Conservation (phyloP, 2,329 filamentous ascomycete genomes). For the Myriosclerotinia scirpicola region DNA sequence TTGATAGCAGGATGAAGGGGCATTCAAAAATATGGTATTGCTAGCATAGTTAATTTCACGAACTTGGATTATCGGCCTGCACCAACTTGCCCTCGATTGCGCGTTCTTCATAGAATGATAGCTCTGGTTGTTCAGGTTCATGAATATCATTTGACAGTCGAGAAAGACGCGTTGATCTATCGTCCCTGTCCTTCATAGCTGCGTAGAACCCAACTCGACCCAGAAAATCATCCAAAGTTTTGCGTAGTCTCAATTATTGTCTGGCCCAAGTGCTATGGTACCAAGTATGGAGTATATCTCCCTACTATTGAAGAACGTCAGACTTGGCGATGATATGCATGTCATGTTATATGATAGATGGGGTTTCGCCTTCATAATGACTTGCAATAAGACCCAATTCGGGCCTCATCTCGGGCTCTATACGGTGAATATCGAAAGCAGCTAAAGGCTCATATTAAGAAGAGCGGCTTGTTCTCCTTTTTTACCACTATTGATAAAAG, state of each 20-base stretch:
- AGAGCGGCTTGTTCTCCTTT: not conserved
- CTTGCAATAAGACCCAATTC: not conserved
- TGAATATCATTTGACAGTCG: conserved; percentile 8
- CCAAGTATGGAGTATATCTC: no score
- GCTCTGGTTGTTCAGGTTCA: not conserved
- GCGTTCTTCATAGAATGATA: not conserved
- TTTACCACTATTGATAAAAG: not conserved
- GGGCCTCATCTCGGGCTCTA: not conserved
- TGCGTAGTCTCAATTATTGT: not conserved
- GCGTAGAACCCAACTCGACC: not conserved
- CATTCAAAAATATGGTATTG: not conserved
- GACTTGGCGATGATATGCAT: conserved; percentile 10
- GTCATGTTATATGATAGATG: not conserved
- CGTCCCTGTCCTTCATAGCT: conserved; percentile 1
- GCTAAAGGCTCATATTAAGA: not conserved
- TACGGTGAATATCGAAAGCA: not conserved
- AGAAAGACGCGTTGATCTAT: not conserved
- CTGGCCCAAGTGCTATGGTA: conserved; percentile 1
- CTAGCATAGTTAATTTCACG: not conserved
- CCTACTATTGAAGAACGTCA: conserved; percentile 14
- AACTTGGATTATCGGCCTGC: not conserved
- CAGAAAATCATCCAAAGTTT: not conserved
- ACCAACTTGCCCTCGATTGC: not conserved
- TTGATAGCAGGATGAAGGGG: conserved; percentile 15
- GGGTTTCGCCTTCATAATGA: not conserved